These are phyloP conservation scores for Proliferodiscus dingleyae DNA, from an alignment of 2,329 filamentous ascomycete species.

Conservation along the genomic window DNA sequence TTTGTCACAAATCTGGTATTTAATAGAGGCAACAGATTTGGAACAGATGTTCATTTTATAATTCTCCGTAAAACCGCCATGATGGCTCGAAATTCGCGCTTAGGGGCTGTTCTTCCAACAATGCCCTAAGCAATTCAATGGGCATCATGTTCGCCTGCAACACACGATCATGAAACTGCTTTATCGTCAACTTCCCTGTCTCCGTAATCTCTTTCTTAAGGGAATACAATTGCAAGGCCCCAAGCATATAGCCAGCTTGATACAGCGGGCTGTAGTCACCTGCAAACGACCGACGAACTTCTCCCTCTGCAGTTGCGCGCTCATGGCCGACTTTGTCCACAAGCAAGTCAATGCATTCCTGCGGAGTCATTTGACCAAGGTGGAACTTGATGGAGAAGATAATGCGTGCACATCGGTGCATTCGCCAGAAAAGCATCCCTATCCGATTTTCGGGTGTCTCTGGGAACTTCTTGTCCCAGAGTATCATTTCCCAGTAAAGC, in stretches of 20 bases:
- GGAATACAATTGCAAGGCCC: conserved; percentile 50
- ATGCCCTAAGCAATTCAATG: conserved; percentile 47
- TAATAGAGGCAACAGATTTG: background rate
- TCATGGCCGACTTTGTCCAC: conserved; percentile 55
- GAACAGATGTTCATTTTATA: background rate
- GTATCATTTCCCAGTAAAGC: conserved; percentile 56
- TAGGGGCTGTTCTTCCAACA: conserved; percentile 40
- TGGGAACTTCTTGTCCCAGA: conserved; percentile 52
- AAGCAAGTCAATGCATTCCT: conserved; percentile 52
- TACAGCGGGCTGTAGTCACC: conserved; percentile 54
- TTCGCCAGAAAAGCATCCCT: conserved; percentile 57
- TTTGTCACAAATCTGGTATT: background rate
- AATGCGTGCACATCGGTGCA: conserved; percentile 57
- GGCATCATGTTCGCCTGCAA: conserved; percentile 49
- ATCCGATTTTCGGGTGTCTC: conserved; percentile 46
- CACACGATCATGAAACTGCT: conserved; percentile 51
- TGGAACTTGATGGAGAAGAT: conserved; percentile 55
- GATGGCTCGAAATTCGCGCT: conserved; percentile 39
- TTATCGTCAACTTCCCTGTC: conserved; percentile 39
- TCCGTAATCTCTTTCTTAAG: conserved; percentile 46
- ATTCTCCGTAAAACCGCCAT: conserved; percentile 45
- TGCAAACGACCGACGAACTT: conserved; percentile 51
- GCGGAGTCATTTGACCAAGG: conserved; percentile 47
- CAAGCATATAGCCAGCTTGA: conserved; percentile 56
- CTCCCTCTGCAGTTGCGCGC: conserved; percentile 53